These are phyloP conservation scores for Aureobasidium sp. DNA, from an alignment of 2,329 filamentous ascomycete species.

Conservation along the genomic window DNA sequence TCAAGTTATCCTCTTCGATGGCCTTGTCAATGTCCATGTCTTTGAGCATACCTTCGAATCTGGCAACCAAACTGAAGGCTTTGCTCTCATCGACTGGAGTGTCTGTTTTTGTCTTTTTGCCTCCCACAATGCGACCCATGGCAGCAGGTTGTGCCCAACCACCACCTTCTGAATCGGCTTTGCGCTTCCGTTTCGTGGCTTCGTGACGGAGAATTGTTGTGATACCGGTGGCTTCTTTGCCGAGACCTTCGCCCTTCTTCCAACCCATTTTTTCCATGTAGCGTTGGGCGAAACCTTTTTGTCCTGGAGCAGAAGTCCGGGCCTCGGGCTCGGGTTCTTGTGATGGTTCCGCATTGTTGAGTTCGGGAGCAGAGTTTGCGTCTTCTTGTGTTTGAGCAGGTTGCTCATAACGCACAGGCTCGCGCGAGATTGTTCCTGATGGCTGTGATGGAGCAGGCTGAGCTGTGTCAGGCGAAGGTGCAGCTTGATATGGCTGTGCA, in stretches of 20 bases:
- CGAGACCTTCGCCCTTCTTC: conserved; percentile 79
- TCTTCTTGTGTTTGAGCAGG: conserved; percentile 32
- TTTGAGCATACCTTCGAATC: conserved; percentile 77
- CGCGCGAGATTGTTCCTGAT: conserved; percentile 62
- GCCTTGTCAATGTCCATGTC: conserved; percentile 75
- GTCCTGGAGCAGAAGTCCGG: conserved; percentile 63
- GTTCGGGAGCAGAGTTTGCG: conserved; percentile 22
- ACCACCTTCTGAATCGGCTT: conserved; percentile 67
- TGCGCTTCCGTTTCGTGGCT: conserved; percentile 77
- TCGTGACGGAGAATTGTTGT: conserved; percentile 74
- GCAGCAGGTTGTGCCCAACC: conserved; percentile 62
- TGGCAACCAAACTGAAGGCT: conserved; percentile 60
- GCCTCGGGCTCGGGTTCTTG: conserved; percentile 29
- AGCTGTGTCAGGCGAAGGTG: conserved; percentile 17
- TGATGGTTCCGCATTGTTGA: conserved; percentile 20
- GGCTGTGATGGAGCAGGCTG: conserved; percentile 28
- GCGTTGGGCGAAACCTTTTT: conserved; percentile 76
- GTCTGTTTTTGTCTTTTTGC: conserved; percentile 46
- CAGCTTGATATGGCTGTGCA: neutral
- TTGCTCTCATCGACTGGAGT: conserved; percentile 24
- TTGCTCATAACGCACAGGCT: conserved; percentile 64
- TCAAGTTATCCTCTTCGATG: conserved; percentile 59
- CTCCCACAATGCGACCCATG: conserved; percentile 73
- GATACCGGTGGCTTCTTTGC: conserved; percentile 74
- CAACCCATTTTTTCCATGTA: conserved; percentile 93